Percentiles rank a stretch among this genome's conserved stretches.
Conservation (phyloP, 2,329 filamentous ascomycete genomes). For the Penicillium glabrum region DNA sequence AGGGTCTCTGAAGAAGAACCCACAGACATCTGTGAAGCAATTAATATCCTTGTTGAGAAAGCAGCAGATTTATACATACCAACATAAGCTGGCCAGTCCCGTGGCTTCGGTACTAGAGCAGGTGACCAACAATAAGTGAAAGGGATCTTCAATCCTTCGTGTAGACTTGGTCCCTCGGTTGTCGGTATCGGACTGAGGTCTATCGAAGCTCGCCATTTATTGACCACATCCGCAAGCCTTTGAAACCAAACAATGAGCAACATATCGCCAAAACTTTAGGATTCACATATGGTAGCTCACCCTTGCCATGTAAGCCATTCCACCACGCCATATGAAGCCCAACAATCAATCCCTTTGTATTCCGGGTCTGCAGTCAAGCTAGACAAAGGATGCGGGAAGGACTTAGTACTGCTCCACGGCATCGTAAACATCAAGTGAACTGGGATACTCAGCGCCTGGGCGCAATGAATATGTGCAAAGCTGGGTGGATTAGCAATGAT, state of each 20-base stretch:
- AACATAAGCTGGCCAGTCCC: constrained; percentile 41
- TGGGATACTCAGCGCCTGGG: constrained; percentile 51
- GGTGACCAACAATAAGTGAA: constrained; percentile 51
- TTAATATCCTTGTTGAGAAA: background rate
- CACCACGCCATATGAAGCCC: constrained; percentile 48
- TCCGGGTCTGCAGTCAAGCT: constrained; percentile 37
- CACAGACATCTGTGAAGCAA: constrained; percentile 38
- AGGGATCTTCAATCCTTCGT: constrained; percentile 39
- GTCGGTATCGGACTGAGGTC: constrained; percentile 41
- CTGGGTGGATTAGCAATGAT: constrained; percentile 58
- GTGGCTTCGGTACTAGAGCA: constrained; percentile 41
- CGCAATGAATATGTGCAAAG: constrained; percentile 55
- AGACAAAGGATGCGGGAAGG: constrained; percentile 52
- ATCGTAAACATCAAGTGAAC: constrained; percentile 56
- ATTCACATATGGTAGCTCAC: constrained; percentile 18
- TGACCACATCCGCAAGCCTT: constrained; percentile 49
- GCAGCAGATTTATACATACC: constrained; percentile 18
- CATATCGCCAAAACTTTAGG: too few relatives aligned
- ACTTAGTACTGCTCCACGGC: constrained; percentile 49
- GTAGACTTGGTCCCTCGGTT: constrained; percentile 38
- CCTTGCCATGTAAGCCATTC: constrained; percentile 54
- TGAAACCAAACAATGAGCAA: constrained; percentile 21
- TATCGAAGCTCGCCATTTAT: constrained; percentile 42
- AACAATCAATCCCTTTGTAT: constrained; percentile 37
- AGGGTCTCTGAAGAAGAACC: constrained; percentile 47